These are phyloP conservation scores for Chalaropsis thielavioides DNA, from an alignment of 2,329 filamentous ascomycete species.

Conservation along the genomic window DNA sequence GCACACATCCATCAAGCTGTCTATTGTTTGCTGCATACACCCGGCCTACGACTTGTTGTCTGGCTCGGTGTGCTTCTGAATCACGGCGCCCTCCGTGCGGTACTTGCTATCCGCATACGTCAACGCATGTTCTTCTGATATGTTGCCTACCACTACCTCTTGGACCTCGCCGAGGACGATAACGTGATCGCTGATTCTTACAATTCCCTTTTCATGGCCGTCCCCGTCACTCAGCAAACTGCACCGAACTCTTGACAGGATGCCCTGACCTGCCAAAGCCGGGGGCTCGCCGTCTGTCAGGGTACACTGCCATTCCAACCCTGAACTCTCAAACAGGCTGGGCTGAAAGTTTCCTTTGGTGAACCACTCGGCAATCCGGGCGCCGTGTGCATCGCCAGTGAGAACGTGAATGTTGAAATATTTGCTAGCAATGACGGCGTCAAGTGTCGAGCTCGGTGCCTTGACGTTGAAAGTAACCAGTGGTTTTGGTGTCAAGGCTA, in stretches of 20 bases:
- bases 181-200: conserved; percentile 38
- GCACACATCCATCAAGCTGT: not conserved
- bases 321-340: conserved; percentile 25
- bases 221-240: conserved; percentile 29
- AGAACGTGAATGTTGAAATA: conserved; percentile 44
- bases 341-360: conserved; percentile 33
- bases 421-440: conserved; percentile 32
- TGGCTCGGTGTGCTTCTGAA: conserved; percentile 20
- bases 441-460: conserved; percentile 40
- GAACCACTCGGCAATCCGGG: conserved; percentile 37
- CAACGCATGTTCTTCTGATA: conserved; percentile 30
- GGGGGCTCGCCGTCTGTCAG: conserved; percentile 24
- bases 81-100: conserved; percentile 29
- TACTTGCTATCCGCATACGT: conserved; percentile 37
- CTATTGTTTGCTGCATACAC: not conserved
- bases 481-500: conserved; percentile 33
- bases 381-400: conserved; percentile 33
- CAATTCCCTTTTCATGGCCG: conserved; percentile 25
- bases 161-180: conserved; percentile 39
- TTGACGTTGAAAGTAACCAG: conserved; percentile 44
- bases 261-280: conserved; percentile 35
- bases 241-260: conserved; percentile 36
- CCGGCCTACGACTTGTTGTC: conserved; percentile 10
- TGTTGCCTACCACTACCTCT: conserved; percentile 28
- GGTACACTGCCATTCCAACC: conserved; percentile 14